Evolutionary conservation across 73 alveolate genomes (phyloP).

Genomic region (Symbiodinium natans): DNA sequence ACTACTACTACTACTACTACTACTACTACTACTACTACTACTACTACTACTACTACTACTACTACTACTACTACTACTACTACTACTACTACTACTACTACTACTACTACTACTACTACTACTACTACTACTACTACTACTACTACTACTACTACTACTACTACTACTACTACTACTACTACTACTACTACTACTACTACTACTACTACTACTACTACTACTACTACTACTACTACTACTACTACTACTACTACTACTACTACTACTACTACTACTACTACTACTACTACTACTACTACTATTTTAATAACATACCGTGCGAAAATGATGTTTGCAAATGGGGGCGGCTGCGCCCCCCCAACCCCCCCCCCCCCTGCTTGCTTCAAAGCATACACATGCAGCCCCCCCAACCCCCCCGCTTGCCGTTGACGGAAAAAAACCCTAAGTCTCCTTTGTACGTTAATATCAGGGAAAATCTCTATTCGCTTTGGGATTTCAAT

Average conservation of each 20-base stretch:
- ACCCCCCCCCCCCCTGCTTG: no score
- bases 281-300: neutral
- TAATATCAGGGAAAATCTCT: no score
- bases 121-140: conserved; percentile 2
- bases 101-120: neutral
- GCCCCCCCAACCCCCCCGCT: no score
- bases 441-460: no score
- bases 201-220: neutral
- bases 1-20: conserved; percentile 2
- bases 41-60: conserved; percentile 18
- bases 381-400: no score
- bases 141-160: neutral
- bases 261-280: no score
- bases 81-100: neutral
- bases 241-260: neutral
- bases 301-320: no score
- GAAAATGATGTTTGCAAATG: no score
- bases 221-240: neutral
- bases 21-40: neutral
- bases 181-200: neutral
- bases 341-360: no score
- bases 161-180: neutral
- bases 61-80: conserved; percentile 2
- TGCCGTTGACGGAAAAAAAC: no score
- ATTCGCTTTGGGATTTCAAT: neutral